Evolutionary conservation across 2,329 filamentous ascomycete genomes (phyloP).

Genomic region (Cryphonectria japonica): DNA sequence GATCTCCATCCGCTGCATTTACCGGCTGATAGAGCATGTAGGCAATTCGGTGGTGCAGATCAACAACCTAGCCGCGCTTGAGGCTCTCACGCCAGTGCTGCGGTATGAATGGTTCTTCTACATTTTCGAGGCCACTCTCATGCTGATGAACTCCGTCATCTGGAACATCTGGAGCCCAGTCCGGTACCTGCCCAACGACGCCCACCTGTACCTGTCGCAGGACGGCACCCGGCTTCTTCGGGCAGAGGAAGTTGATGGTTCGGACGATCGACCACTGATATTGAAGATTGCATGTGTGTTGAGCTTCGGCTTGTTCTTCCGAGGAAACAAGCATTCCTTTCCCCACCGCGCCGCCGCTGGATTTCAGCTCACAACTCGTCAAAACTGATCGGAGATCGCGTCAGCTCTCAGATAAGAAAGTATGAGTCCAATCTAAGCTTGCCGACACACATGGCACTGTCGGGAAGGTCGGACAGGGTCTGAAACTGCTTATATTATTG

Average conservation of each 20-base stretch:
- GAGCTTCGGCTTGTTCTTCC: background rate
- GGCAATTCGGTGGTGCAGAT: slow-evolving; percentile 47
- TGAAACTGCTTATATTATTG: no score
- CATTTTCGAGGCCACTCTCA: slow-evolving; percentile 58
- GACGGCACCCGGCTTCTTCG: slow-evolving; percentile 54
- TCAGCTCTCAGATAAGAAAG: slow-evolving; percentile 47
- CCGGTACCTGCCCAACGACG: slow-evolving; percentile 52
- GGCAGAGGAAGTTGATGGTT: slow-evolving; percentile 41
- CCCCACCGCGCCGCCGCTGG: background rate
- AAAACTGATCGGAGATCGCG: background rate
- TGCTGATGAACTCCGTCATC: slow-evolving; percentile 55
- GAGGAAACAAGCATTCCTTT: background rate
- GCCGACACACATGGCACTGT: no score
- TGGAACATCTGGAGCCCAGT: slow-evolving; percentile 57
- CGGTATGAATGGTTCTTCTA: slow-evolving; percentile 64
- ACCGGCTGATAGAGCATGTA: slow-evolving; percentile 63
- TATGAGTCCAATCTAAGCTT: background rate
- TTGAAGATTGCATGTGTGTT: slow-evolving; percentile 36
- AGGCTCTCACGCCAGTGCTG: slow-evolving; percentile 48
- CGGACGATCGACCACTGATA: slow-evolving; percentile 50
- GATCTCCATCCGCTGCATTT: slow-evolving; percentile 59
- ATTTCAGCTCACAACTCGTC: background rate
- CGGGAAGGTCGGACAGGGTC: no score
- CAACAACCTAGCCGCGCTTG: slow-evolving; percentile 43
- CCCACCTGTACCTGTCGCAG: slow-evolving; percentile 53